Evolutionary conservation across 176 grass and related monocot genomes (phyloP), one percentile per base, ranked within the genome.

Genomic region (Avena insularis): DNA sequence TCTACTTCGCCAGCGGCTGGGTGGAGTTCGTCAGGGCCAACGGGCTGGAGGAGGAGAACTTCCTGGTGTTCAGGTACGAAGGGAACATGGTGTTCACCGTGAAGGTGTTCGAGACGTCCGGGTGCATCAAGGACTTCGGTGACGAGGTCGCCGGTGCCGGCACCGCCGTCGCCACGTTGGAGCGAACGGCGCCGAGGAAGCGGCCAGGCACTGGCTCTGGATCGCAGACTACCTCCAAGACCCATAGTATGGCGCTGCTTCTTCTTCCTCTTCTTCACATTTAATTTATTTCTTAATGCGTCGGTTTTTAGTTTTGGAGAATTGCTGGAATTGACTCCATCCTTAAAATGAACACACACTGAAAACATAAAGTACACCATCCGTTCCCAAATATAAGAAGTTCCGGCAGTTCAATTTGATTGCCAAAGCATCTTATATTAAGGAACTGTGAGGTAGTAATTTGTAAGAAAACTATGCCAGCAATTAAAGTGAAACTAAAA

Each of bases 31-130:
- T 77, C 14, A 67, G 7, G 20, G 79, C 21, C 75, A 75, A 75
- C 71, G 31, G 55, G 71, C 59, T 57, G 49, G 29, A 66, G 86
- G 72, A 75, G 19, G 47, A 75, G 72, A 82, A 53, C 43, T 21
- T 89, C 21, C 87, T 79, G 14, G 13, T 88, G 40, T 89, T 89
- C 81, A 83, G n/a, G 38, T 71, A 71, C 43, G 63, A 84, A 79
- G 73, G 73, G 27, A 62, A 61, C 80, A 83, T 83, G 25, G 50
- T 86, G 53, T 80, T 86, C 65, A 73, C 23, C 5, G 53, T 82
- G 6, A 66, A 55, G 47, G 80, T 78, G 61, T 83, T 59, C 23
- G 35, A 69, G 3, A 63, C 17, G 19, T 70, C 51, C 8, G 50
- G 79, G 48, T 59, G 61, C 49, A 15, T 57, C 61, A 77, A 76